Base-by-base conservation (phyloP, 352 stramenopile species). In the Phytopythium vexans region DNA sequence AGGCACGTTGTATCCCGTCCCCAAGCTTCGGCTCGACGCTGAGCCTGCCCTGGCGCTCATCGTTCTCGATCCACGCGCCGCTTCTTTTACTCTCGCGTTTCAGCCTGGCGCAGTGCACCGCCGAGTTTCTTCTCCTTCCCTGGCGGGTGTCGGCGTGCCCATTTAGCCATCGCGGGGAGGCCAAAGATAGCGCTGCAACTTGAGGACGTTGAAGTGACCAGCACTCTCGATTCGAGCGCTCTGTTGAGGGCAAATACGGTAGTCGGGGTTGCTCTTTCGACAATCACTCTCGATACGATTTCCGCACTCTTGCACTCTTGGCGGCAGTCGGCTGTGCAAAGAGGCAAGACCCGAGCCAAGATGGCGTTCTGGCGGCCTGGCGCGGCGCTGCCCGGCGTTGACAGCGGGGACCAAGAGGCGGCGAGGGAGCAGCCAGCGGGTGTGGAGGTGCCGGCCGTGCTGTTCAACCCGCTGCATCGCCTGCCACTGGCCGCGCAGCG, bases 301-400 rank as follows among this genome's bases (percentile, higher is more conserved):
- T 27, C 21, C 21, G 21, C 21, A 27, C 21, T 27, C 21, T 27
- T 27, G 21, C 21, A 27, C 21, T 27, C 21, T 27, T 27, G 21
- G 21, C 21, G 21, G 21, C 21, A 27, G 21, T 27, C 21, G 37
- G 7, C 38, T 41, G 14, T 11, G 42, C 15, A 27, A 35, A 27
- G 21, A 11, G 5, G 42, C 44, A 50, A 36, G 36, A 15, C 1
- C 32, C 4, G 32, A 11, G 5, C 15, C 6, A 37, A 21, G 14
- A 82, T 78, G 70, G 77, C 74, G 37, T 92, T 92, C 68, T 92
- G 82, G 82, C 71, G 78, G 35, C 82, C 82, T 11, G 82, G 82
- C 15, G 59, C 67, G 11, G 55, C 72, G 54, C 63, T 82, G 6
- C 56, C 66, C 8, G 67, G 55, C 21, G 46, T 7, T n/a, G 41